phyloP scores from a whole-genome alignment of 352 stramenopile species.

The Globisporangium paroecandrum region DNA sequence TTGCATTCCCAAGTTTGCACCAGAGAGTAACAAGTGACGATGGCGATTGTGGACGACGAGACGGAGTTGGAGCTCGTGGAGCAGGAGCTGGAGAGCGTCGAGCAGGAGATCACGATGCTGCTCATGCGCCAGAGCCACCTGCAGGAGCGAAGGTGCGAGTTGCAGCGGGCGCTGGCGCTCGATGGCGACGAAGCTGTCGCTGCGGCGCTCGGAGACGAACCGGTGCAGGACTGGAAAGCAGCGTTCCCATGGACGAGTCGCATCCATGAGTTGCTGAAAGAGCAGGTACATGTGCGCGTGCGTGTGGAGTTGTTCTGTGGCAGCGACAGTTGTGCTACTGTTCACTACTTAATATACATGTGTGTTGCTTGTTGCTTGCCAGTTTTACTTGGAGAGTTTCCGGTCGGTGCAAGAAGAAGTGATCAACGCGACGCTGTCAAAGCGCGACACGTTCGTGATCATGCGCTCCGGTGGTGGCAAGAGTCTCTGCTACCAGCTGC shows the following conservation, averaged over 20 bases:
- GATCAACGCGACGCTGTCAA: conserved; percentile 88
- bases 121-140: conserved; percentile 52
- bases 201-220: neutral
- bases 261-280: conserved; percentile 28
- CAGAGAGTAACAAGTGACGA: neutral
- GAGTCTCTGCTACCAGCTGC: conserved; percentile 89
- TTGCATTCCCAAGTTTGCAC: neutral
- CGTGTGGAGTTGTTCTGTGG: neutral
- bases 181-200: conserved; percentile 5
- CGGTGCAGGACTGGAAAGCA: conserved; percentile 33
- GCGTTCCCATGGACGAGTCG: conserved; percentile 41
- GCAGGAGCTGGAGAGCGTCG: conserved; percentile 49
- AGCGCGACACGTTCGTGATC: conserved; percentile 89
- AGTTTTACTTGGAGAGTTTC: conserved; percentile 85
- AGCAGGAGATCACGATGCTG: conserved; percentile 50
- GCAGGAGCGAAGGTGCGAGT: conserved; percentile 39
- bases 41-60: conserved; percentile 25
- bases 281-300: conserved; percentile 14
- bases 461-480: conserved; percentile 90
- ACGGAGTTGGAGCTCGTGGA: conserved; percentile 47
- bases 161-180: conserved; percentile 31
- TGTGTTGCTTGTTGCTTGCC: neutral
- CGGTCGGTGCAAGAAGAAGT: conserved; percentile 88
- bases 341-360: neutral
- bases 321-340: neutral